phyloP scores from a whole-genome alignment of 306 rosid species.

The Gleditsia sinensis region DNA sequence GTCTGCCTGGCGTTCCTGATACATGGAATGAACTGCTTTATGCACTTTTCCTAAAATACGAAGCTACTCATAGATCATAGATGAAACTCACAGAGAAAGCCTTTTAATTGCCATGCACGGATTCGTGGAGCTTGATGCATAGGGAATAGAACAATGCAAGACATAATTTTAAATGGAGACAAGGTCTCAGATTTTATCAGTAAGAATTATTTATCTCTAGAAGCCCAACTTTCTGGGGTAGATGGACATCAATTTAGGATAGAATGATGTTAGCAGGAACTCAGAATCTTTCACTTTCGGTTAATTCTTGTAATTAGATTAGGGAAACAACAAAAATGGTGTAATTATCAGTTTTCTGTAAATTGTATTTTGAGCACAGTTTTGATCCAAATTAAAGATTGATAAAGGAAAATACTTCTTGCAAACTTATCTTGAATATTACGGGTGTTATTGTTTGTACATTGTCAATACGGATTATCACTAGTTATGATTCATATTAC shows the following conservation, averaged over 20 bases:
- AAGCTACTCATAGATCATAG: slow-evolving; percentile 24
- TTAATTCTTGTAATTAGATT: slow-evolving; percentile 17
- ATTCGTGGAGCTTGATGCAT: neutral
- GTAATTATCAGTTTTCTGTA: slow-evolving; percentile 31
- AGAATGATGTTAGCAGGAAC: neutral
- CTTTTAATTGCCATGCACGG: slow-evolving; percentile 7
- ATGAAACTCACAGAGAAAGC: slow-evolving; percentile 4
- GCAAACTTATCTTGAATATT: neutral
- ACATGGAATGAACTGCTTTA: slow-evolving; percentile 86
- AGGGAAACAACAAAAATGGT: neutral
- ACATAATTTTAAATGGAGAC: neutral
- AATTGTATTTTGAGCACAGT: neutral
- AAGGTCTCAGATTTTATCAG: slow-evolving; percentile 7
- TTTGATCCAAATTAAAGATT: slow-evolving; percentile 31
- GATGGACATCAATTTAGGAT: slow-evolving; percentile 11
- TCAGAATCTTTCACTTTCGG: slow-evolving; percentile 12
- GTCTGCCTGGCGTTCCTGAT: slow-evolving; percentile 95
- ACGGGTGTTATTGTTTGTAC: neutral
- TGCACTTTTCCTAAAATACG: slow-evolving; percentile 61
- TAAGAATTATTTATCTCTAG: slow-evolving; percentile 2
- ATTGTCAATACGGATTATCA: neutral
- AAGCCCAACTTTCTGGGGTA: neutral
- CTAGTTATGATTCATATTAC: neutral
- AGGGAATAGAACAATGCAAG: neutral
- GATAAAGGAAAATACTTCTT: slow-evolving; percentile 5